Conservation (phyloP, 2,329 filamentous ascomycete species). For the Fusarium tjaetaba region DNA sequence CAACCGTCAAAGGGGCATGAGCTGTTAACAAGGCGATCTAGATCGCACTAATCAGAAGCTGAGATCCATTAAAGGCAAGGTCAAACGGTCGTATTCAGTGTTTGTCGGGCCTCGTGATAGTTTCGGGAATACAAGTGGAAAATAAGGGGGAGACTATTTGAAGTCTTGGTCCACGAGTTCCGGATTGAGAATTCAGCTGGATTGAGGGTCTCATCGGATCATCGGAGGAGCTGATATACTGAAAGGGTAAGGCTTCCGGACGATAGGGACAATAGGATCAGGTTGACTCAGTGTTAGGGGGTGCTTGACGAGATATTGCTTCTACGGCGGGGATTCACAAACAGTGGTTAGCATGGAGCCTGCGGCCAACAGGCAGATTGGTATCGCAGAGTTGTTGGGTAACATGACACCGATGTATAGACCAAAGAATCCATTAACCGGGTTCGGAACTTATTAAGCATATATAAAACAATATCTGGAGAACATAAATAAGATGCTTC, state of each 20-base stretch:
- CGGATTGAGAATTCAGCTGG: background rate
- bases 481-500: background rate
- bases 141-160: background rate
- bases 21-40: constrained; percentile 8
- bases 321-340: background rate
- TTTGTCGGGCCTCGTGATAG: background rate
- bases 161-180: constrained; percentile 19
- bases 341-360: too few relatives aligned
- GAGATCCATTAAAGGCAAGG: background rate
- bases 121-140: background rate
- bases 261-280: accelerated
- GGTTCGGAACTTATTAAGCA: background rate
- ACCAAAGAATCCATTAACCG: background rate
- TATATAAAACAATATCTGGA: background rate
- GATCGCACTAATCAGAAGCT: background rate
- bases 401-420: accelerated
- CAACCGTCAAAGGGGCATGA: constrained; percentile 8
- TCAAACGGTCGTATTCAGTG: background rate
- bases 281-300: background rate
- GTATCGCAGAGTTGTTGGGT: background rate
- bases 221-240: background rate
- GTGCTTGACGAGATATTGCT: background rate
- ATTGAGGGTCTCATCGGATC: background rate
- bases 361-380: background rate
- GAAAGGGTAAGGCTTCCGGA: background rate